Evolutionary conservation across 2,329 filamentous ascomycete genomes (phyloP), one percentile per base, ranked within the genome.

Genomic region (Penicillium sumatraense): DNA sequence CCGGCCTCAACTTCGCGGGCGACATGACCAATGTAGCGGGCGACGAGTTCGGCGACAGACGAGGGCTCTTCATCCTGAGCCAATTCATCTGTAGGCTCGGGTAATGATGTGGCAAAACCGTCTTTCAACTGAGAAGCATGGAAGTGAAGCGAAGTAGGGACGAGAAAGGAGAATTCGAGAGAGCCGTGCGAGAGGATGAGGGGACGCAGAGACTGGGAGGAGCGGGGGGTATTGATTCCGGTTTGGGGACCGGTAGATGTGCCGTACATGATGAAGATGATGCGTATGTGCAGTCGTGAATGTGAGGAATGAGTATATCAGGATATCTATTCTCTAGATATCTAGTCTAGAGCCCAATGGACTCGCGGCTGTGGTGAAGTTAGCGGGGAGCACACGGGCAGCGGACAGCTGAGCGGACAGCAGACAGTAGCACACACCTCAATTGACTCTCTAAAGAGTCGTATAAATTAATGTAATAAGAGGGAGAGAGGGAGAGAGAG

Each of bases 41-140:
- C 93, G 27, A 99, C 91, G 57, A 99, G 83, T 80, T 99, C 95
- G 41, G 91, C 81, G 44, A 93, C 87, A 21, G 96, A 99, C 33
- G 95, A 98, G n/a, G 95, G 95, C 81, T 99, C 96, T 68, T 99
- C 95, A 81, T 99, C 96, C 73, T 93, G 92, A 58, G 95, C 96
- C 62, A 98, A 86, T 81, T 99, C 95, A 74, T 99, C 95, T 73
- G 96, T 99, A 54, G 95, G 90, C 68, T 88, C 83, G 51, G 96
- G 96, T 65, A 99, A 84, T 62, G 88, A 91, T 45, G 90, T 84
- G 63, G 87, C 85, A 79, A 99, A 99, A 64, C 87, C 85, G 68
- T 97, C 93, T 82, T 93, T 96, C 72, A 98, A 83, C 80, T 96
- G 91, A 58, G 92, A 89, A 68, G 95, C 95, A 77, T 95, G 93